phyloP scores from a whole-genome alignment of 1,139 yeast species.

The Scheffersomyces insectosa region DNA sequence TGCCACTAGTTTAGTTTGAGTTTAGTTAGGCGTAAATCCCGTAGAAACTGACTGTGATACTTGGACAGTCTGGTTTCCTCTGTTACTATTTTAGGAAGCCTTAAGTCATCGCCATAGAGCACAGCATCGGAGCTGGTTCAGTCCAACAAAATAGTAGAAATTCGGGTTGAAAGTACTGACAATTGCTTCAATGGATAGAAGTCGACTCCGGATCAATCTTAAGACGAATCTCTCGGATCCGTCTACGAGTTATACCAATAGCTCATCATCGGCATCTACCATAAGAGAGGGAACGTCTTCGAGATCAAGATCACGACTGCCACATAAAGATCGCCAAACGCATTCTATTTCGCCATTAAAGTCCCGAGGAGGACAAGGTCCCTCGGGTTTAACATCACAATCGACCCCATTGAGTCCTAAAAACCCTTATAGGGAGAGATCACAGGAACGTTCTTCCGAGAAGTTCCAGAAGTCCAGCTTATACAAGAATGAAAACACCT shows the following conservation, averaged over 20 bases:
- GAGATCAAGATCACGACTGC: conserved; percentile 26
- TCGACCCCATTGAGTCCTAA: background rate
- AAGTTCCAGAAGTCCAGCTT: conserved; percentile 17
- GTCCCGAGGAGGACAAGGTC: background rate
- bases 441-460: conserved; percentile 14
- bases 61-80: no score
- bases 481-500: conserved; percentile 15
- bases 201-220: background rate
- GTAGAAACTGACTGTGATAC: no score
- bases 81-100: no score
- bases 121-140: no score
- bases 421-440: conserved; percentile 15
- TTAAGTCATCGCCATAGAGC: no score
- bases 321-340: conserved; percentile 8
- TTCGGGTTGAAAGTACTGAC: no score
- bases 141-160: no score
- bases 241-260: background rate
- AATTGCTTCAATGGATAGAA: background rate
- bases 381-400: background rate
- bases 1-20: no score
- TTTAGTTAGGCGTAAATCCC: no score
- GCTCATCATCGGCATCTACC: background rate
- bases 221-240: background rate
- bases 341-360: conserved; percentile 4
- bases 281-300: conserved; percentile 6